Base-by-base conservation (phyloP, 2,329 filamentous ascomycete species). In the Colletotrichum falcatum region DNA sequence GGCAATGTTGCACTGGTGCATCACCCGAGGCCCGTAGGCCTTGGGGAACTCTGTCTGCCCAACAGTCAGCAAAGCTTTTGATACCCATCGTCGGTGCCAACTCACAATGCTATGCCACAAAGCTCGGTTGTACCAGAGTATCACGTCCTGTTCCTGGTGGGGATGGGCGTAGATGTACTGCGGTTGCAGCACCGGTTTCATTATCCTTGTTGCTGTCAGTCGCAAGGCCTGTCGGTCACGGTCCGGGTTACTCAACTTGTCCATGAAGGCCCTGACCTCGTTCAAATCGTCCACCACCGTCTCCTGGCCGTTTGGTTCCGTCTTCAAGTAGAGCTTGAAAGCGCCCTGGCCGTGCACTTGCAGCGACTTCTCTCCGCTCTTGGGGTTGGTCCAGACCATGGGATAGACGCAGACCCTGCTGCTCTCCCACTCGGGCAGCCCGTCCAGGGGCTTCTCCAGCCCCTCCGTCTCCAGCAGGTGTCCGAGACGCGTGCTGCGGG, bases 311-410 rank as follows among this genome's bases (percentile, higher is more conserved):
- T 78, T 74, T 0, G 73, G 73, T 2, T 76, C 77, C 0, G 76
- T 77, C 26, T 81, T 79, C 12, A 84, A 33, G 69, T 82, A 83
- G 16, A 83, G 75, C 53, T 79, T 81, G 37, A 80, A 77, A 16
- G 78, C 81, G 58, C 77, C 30, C 9, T 83, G 81, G 14, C 80
- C 80, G 66, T 84, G 83, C 23, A 84, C 82, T 74, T 81, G 79
- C 73, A 85, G 81, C 7, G 82, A 81, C 59, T 80, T 81, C 66
- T 83, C 80, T 8, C 80, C 79, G 0, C 81, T 80, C 11, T 77
- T 75, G 0, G 83, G 83, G 65, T 84, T 85, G 12, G 82, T 77
- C 83, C 83, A 84, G 1, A 84, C 83, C 79, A 84, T 82, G 1
- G 83, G 83, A 73, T 85, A 84, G 65, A 74, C 75, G 74, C 84